Conservation (phyloP, 768 basidiomycete species). For the Termitomyces eurrhizus region DNA sequence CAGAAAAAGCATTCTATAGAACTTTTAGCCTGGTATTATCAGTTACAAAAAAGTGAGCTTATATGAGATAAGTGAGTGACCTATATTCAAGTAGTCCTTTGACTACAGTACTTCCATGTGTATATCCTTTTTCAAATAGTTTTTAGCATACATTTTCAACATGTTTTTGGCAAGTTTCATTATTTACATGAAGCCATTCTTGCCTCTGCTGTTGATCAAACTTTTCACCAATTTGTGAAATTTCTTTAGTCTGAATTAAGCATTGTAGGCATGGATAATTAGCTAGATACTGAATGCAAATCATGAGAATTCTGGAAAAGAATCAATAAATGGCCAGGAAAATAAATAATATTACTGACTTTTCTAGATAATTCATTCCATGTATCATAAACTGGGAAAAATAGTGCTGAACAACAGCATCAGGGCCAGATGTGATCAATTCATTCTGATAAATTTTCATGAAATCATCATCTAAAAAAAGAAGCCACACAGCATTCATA, state of each 20-base stretch:
- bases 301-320: too few relatives aligned
- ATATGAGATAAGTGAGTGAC: slow-evolving; percentile 21
- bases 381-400: background rate
- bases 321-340: too few relatives aligned
- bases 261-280: too few relatives aligned
- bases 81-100: slow-evolving; percentile 8
- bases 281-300: too few relatives aligned
- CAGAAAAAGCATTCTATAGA: slow-evolving; percentile 6
- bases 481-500: background rate
- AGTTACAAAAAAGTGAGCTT: background rate
- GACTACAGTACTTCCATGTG: slow-evolving; percentile 4
- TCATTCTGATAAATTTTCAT: background rate
- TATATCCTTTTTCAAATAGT: slow-evolving; percentile 10
- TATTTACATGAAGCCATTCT: background rate
- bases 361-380: background rate
- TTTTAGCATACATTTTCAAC: slow-evolving; percentile 3
- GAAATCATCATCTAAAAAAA: background rate
- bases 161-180: background rate
- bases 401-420: background rate
- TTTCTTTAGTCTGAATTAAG: slow-evolving; percentile 8
- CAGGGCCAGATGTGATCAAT: background rate
- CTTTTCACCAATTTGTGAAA: slow-evolving; percentile 25
- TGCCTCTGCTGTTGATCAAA: background rate
- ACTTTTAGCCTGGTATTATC: background rate
- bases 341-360: background rate